Evolutionary conservation across 2,329 filamentous ascomycete species (phyloP), one percentile per base, ranked within the genome.

Genomic region (Alternaria sp.): DNA sequence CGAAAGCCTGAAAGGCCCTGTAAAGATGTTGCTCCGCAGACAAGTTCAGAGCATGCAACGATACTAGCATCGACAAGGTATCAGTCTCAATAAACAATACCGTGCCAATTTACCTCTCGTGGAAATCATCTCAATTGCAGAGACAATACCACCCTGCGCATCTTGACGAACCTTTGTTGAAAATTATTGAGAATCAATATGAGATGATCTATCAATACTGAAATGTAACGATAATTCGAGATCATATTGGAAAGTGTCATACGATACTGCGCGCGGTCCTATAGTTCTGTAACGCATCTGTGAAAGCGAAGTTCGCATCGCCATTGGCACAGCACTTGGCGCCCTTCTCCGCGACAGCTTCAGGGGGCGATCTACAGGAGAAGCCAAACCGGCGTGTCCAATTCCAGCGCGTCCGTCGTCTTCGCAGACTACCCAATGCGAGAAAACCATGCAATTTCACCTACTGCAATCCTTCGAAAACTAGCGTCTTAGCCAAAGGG

Each of bases 341-440:
- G 44, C n/a, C 25, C 30, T 12, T 44, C 12, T 40, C 36, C 36
- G 36, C 21, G 21, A 21, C 21, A 21, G 21, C 56, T 44, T 15
- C 26, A 57, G 59, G 64, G 65, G 65, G 62, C 59, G 62, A 65
- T 66, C 64, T 64, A 63, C 64, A 64, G 56, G 55, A 62, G 54
- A 21, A 52, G 30, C 5, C 15, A 54, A 43, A 32, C 40, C 36
- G 36, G 36, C 59, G 49, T 46, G 54, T 57, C 54, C 57, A 30
- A 47, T 57, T 40, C 28, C 32, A 36, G 51, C 51, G 32, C 32
- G 19, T 21, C 13, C 49, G 49, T 52, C 28, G 30, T 32, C 49
- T 52, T 40, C 36, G 36, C 36, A 40, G 5, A 40, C 36, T 40
- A 40, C 36, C 36, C 36, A 40, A 40, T 17, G 36, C 36, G 9